Base-by-base conservation (phyloP, 1,139 yeast genomes). In the Groenewaldozyma sp. region DNA sequence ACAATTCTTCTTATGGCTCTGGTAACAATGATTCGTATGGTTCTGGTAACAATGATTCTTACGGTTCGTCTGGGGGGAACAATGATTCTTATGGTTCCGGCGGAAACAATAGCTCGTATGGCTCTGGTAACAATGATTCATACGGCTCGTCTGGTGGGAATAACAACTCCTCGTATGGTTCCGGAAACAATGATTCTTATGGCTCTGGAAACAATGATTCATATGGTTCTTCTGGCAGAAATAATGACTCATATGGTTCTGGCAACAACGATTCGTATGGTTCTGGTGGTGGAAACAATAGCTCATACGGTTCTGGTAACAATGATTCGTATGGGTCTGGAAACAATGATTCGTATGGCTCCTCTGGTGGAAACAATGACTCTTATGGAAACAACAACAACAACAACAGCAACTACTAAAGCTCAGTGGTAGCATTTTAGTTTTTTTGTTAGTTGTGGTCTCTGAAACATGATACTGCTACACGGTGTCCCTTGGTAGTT, bases 1-100 rank as follows among this genome's bases (percentile, higher is more conserved):
- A 27, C 31, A n/a, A n/a, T n/a, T n/a, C n/a, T n/a, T 27, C 31
- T 5, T 27, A 18, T 18, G 35, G 36, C 24, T 40, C 48, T 35
- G 39, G 42, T 37, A 43, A 43, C 48, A 36, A 45, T 35, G 48
- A 47, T 42, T 47, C 51, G 11, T 47, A 42, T 31, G 49, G 54
- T 37, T 32, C 45, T 22, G 46, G 48, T 37, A 47, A 46, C 46
- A 29, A 38, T 22, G 49, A 46, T 33, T 41, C 43, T 29, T 44
- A 39, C 37, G 48, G 50, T 27, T 41, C 47, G 27, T 41, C 45
- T 22, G 46, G 47, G 21, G 35, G 45, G 18, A 37, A 39, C 39
- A 32, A 33, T 35, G 43, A 39, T 33, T 42, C 47, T 26, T 46
- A 45, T 35, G 42, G 47, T 20, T 38, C 43, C 26, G 35, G 40